These are phyloP conservation scores for Torrubiella hemipterigena DNA, from an alignment of 2,329 filamentous ascomycete species.

Conservation along the genomic window DNA sequence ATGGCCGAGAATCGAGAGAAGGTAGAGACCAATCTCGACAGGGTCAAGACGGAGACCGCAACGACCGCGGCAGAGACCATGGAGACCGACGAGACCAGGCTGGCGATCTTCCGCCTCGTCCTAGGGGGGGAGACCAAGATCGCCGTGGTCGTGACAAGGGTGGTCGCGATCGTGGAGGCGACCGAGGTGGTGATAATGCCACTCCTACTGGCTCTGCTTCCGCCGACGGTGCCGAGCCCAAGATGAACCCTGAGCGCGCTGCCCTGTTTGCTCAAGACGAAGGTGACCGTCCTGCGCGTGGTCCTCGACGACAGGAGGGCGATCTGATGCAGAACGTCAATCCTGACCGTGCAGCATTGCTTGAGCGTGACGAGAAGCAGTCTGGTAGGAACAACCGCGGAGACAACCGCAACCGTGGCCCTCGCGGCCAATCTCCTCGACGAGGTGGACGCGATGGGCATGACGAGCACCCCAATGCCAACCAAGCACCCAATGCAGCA, in stretches of 20 bases:
- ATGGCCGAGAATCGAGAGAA: slow-evolving; percentile 19
- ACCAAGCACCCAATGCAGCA: too few species aligned
- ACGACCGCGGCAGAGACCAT: slow-evolving; percentile 9
- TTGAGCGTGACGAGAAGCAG: slow-evolving; percentile 20
- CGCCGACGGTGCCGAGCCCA: slow-evolving; percentile 25
- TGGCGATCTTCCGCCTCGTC: too few species aligned
- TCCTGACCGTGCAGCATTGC: slow-evolving; percentile 33
- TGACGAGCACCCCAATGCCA: slow-evolving; percentile 15
- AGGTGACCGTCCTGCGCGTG: slow-evolving; percentile 13
- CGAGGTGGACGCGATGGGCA: slow-evolving; percentile 19
- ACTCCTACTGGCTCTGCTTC: slow-evolving; percentile 13
- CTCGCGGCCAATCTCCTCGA: slow-evolving; percentile 37
- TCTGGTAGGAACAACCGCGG: slow-evolving; percentile 28
- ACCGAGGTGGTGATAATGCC: slow-evolving; percentile 15
- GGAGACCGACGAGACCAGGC: too few species aligned
- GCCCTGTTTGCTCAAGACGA: slow-evolving; percentile 30
- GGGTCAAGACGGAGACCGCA: slow-evolving; percentile 11
- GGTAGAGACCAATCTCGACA: slow-evolving; percentile 13
- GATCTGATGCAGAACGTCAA: slow-evolving; percentile 29
- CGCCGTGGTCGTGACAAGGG: slow-evolving; percentile 19
- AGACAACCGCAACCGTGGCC: slow-evolving; percentile 28
- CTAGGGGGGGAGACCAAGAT: slow-evolving; percentile 14
- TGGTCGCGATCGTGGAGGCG: slow-evolving; percentile 15
- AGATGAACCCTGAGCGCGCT: slow-evolving; percentile 44
- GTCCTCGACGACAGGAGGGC: slow-evolving; percentile 16